Evolutionary conservation across 352 stramenopile genomes (phyloP).

Genomic region (Globisporangium orthogonon): DNA sequence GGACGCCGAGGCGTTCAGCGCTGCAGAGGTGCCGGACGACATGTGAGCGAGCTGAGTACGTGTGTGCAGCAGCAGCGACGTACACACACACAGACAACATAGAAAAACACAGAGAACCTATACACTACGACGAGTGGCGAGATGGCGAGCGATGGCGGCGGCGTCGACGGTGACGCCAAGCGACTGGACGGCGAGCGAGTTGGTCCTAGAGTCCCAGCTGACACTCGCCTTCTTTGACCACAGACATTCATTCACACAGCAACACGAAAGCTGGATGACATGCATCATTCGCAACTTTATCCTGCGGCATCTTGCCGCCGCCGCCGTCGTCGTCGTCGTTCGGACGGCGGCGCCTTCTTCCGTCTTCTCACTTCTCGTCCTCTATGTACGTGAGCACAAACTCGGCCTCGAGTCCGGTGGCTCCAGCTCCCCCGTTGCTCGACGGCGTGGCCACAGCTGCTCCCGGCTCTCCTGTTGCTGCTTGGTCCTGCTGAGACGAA

Average conservation of each 20-base stretch:
- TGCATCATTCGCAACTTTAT: conserved; percentile 2
- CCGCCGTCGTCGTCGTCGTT: neutral
- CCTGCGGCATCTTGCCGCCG: neutral
- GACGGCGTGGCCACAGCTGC: no score
- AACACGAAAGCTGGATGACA: neutral
- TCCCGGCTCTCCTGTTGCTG: neutral
- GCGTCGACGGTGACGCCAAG: no score
- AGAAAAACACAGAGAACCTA: conserved; percentile 2
- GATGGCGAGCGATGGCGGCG: neutral
- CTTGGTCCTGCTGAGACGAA: conserved; percentile 13
- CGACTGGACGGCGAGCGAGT: no score
- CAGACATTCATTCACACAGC: neutral
- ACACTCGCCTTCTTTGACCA: neutral
- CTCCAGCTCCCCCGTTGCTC: conserved; percentile 3
- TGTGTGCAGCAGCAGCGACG: neutral
- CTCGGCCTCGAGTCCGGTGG: conserved; percentile 1
- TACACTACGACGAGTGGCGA: neutral
- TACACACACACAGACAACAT: neutral
- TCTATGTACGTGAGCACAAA: conserved; percentile 21
- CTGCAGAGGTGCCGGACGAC: conserved; percentile 13
- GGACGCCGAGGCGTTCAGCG: conserved; percentile 11
- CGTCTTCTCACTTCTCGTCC: conserved; percentile 8
- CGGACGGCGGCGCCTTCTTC: no score
- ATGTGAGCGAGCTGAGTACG: conserved; percentile 1
- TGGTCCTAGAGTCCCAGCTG: no score